phyloP scores from a whole-genome alignment of 2,329 filamentous ascomycete species.

The Pseudogymnoascus sp. region DNA sequence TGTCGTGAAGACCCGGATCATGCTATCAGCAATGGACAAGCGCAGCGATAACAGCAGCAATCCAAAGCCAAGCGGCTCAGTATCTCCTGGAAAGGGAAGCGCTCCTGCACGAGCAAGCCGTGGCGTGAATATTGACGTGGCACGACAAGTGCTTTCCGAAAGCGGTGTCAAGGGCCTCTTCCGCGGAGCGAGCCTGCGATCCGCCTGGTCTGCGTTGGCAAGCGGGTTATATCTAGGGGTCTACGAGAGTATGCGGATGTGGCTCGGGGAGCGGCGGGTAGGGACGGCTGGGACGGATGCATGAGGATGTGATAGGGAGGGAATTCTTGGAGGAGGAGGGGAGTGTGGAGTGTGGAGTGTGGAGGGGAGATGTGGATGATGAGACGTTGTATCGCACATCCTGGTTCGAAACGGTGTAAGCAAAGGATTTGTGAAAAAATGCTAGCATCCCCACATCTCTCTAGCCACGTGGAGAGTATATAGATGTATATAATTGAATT shows the following conservation, averaged over 20 bases:
- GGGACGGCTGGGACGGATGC: neutral
- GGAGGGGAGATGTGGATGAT: neutral
- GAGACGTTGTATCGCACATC: neutral
- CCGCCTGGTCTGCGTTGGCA: constrained; percentile 74
- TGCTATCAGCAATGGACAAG: constrained; percentile 56
- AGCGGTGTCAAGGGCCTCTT: constrained; percentile 70
- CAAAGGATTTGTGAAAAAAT: neutral
- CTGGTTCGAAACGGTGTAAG: neutral
- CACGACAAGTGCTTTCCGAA: constrained; percentile 56
- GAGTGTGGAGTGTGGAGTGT: neutral
- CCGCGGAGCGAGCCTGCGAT: constrained; percentile 65
- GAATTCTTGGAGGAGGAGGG: neutral
- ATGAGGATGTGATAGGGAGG: neutral
- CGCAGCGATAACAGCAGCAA: constrained; percentile 15
- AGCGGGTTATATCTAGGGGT: constrained; percentile 79
- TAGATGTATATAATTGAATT: constrained; percentile 2
- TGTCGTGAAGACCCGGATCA: constrained; percentile 83
- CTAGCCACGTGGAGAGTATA: neutral
- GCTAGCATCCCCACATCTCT: neutral
- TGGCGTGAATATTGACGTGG: constrained; percentile 45
- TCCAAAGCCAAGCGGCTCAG: neutral
- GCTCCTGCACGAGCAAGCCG: constrained; percentile 19
- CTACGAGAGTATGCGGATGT: constrained; percentile 73
- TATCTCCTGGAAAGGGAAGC: constrained; percentile 22
- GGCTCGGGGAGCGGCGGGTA: constrained; percentile 34